phyloP scores from a whole-genome alignment of 495 filamentous ascomycete species.

The Friedmanniomyces simplex region DNA sequence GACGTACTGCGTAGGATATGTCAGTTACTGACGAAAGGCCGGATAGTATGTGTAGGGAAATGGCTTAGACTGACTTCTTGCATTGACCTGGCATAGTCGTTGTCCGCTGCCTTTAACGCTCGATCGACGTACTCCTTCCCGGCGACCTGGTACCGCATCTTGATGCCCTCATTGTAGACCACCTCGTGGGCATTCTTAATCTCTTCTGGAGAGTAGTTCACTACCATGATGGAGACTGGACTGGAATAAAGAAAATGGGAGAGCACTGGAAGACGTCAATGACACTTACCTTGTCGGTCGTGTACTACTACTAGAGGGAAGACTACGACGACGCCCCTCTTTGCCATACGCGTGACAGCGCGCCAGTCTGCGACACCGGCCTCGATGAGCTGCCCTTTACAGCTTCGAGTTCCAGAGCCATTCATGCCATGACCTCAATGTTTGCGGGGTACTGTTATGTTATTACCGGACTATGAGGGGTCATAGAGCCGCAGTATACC shows the following conservation, averaged over 20 bases:
- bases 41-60: conserved; percentile 15
- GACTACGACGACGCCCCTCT: neutral
- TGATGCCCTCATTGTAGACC: conserved; percentile 45
- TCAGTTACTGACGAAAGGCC: conserved; percentile 21
- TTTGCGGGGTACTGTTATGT: too few species aligned
- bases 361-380: neutral
- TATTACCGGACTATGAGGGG: too few species aligned
- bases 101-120: conserved; percentile 33
- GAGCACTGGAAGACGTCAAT: neutral
- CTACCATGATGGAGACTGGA: neutral
- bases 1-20: conserved; percentile 31
- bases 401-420: too few species aligned
- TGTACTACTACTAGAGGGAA: too few species aligned
- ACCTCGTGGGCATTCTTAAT: conserved; percentile 35
- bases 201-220: conserved; percentile 14
- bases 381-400: too few species aligned
- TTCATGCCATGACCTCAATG: too few species aligned
- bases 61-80: conserved; percentile 39
- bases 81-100: conserved; percentile 38
- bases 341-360: neutral
- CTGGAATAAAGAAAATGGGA: neutral
- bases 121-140: conserved; percentile 43
- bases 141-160: conserved; percentile 41
- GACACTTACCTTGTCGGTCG: too few species aligned
- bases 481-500: too few species aligned